Evolutionary conservation across 768 basidiomycete species (phyloP).

Genomic region (Clathrus columnatus): DNA sequence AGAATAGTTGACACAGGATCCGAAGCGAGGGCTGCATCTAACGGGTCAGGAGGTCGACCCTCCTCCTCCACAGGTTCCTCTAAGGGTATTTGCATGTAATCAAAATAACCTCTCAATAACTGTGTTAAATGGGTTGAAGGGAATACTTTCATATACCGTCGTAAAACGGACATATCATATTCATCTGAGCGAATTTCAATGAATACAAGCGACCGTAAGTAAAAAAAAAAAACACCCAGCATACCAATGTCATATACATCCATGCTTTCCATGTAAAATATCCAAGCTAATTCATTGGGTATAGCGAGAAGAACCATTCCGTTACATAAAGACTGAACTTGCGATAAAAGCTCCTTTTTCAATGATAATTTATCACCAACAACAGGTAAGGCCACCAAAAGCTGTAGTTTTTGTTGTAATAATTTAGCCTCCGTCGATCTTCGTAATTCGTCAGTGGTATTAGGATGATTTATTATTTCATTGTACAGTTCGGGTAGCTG

Average conservation of each 20-base stretch:
- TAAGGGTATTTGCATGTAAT: slow-evolving; percentile 41
- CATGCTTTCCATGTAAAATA: slow-evolving; percentile 59
- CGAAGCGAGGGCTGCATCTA: slow-evolving; percentile 34
- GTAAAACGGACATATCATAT: slow-evolving; percentile 50
- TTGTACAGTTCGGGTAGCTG: slow-evolving; percentile 68
- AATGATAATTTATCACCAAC: slow-evolving; percentile 21
- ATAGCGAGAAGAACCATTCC: slow-evolving; percentile 71
- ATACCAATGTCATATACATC: slow-evolving; percentile 61
- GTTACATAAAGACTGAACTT: slow-evolving; percentile 63
- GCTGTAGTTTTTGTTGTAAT: slow-evolving; percentile 50
- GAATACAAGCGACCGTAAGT: slow-evolving; percentile 1
- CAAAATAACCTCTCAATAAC: slow-evolving; percentile 60
- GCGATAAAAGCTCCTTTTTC: slow-evolving; percentile 43
- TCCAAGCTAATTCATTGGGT: slow-evolving; percentile 80
- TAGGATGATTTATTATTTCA: slow-evolving; percentile 74
- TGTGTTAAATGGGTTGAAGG: slow-evolving; percentile 46
- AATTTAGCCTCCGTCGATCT: slow-evolving; percentile 68
- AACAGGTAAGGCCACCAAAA: slow-evolving; percentile 52
- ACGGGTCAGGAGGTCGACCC: slow-evolving; percentile 17
- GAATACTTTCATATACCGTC: slow-evolving; percentile 57
- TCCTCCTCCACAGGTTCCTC: slow-evolving; percentile 19
- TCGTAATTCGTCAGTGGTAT: slow-evolving; percentile 73
- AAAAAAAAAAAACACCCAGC: slow-evolving; percentile 17
- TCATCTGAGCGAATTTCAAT: slow-evolving; percentile 34
- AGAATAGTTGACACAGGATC: slow-evolving; percentile 55